Evolutionary conservation across 75 land plant species (phyloP).

Genomic region (Pinus albicaulis): DNA sequence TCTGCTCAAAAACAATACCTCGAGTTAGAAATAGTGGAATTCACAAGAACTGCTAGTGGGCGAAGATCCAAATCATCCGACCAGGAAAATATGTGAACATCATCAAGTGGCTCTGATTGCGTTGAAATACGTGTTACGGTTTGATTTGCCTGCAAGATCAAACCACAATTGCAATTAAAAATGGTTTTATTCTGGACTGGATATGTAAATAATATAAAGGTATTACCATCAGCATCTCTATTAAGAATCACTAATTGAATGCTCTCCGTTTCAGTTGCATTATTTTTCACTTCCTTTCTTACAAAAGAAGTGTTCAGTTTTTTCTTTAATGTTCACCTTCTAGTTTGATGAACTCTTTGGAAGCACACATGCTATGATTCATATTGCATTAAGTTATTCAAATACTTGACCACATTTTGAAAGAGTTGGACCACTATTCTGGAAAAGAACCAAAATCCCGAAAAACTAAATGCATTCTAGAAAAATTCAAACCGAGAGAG

Average conservation of each 20-base stretch:
- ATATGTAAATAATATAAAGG: neutral
- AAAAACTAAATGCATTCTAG: neutral
- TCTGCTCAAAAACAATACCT: conserved; percentile 23
- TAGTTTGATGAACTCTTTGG: neutral
- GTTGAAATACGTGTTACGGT: conserved; percentile 3
- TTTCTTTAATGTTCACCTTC: neutral
- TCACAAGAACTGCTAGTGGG: conserved; percentile 44
- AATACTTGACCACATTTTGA: neutral
- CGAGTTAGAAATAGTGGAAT: conserved; percentile 53
- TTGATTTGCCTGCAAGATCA: conserved; percentile 8
- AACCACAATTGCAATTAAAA: conserved; percentile 6
- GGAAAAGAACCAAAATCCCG: neutral
- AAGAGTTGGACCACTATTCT: neutral
- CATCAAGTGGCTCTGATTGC: conserved; percentile 5
- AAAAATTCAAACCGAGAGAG: neutral
- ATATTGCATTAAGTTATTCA: neutral
- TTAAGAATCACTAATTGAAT: neutral
- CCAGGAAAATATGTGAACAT: conserved; percentile 47
- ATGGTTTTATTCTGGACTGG: neutral
- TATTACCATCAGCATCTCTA: neutral
- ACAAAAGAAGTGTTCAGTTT: neutral
- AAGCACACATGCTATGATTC: neutral
- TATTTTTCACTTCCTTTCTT: neutral
- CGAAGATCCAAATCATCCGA: conserved; percentile 55
- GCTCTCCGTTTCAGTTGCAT: neutral